Base-by-base conservation (phyloP, 306 rosid species). In the Prunus fruticosa region DNA sequence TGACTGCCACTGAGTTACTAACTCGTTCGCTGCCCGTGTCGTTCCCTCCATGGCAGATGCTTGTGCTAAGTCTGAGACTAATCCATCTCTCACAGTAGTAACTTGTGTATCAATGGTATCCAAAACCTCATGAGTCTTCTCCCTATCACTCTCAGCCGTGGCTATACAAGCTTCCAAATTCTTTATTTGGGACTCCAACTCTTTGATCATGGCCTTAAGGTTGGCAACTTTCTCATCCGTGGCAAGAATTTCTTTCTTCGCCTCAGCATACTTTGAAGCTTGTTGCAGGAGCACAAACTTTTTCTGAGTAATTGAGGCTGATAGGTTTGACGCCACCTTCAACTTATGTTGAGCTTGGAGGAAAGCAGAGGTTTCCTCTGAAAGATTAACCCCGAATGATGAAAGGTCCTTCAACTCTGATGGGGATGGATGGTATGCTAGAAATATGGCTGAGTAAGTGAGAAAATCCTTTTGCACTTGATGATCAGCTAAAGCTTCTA, bases 401-500 rank as follows among this genome's bases (percentile, higher is more conserved):
- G 23, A 25, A 27, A 69, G 73, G 18, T 49, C 15, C 46, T 69
- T 69, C 61, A 50, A 69, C 43, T 69, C 46, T 27, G 25, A 8
- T 49, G 73, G 73, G 46, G 61, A 69, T 50, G 8, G 6, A 32
- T 32, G 41, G 41, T 41, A 69, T 25, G 27, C 15, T 28, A 69
- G 43, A 50, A 69, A 23, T 2, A 38, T 25, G 61, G 23, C 73
- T 50, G 73, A 69, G 50, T 68, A 68, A 7, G 73, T 11, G 47
- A 68, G 73, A 47, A 68, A 68, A 23, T 68, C 73, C 14, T 68
- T 53, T 68, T 46, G 73, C 51, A 68, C 58, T 18, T 47, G 73
- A 56, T 34, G 23, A 68, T 68, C 73, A 0, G 58, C 43, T 15
- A 68, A 68, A 23, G 73, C 41, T 47, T 47, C 57, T 6, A 68